Percentiles rank a stretch among this genome's conserved stretches.
These are phyloP conservation scores for Santalum album DNA, from an alignment of 164 flowering plant species.

Conservation along the genomic window DNA sequence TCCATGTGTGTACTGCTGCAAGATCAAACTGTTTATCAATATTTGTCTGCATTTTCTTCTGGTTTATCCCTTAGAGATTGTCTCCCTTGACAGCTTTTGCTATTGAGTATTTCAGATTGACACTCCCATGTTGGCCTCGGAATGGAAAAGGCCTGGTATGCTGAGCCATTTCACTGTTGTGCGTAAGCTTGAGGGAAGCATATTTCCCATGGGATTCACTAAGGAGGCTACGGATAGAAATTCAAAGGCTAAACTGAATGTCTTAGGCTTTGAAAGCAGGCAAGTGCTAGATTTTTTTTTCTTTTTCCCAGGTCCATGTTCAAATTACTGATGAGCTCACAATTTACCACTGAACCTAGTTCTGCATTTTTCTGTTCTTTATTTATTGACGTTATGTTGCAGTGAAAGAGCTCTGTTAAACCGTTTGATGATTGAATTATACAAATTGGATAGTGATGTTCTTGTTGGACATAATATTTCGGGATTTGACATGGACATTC, in stretches of 20 bases:
- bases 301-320: not conserved
- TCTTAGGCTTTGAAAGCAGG: conserved; percentile 75
- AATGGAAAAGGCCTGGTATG: conserved; percentile 65
- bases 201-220: conserved; percentile 80
- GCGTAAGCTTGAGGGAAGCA: conserved; percentile 85
- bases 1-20: too few species aligned
- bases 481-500: conserved; percentile 95
- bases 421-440: conserved; percentile 68
- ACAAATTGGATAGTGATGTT: conserved; percentile 85
- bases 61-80: not conserved
- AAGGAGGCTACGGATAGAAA: conserved; percentile 68
- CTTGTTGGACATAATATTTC: conserved; percentile 97
- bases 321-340: too few species aligned
- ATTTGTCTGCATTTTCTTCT: not conserved
- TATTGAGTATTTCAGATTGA: conserved; percentile 65
- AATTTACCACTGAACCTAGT: too few species aligned
- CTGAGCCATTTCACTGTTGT: conserved; percentile 87
- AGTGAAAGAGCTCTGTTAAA: conserved; percentile 94
- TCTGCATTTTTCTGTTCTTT: not conserved
- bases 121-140: conserved; percentile 76
- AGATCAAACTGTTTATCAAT: too few species aligned
- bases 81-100: not conserved
- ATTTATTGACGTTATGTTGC: conserved; percentile 17
- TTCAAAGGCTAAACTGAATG: conserved; percentile 48
- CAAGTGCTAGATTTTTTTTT: conserved; percentile 7